phyloP scores from a whole-genome alignment of 164 flowering plant species.

The Aristolochia contorta region DNA sequence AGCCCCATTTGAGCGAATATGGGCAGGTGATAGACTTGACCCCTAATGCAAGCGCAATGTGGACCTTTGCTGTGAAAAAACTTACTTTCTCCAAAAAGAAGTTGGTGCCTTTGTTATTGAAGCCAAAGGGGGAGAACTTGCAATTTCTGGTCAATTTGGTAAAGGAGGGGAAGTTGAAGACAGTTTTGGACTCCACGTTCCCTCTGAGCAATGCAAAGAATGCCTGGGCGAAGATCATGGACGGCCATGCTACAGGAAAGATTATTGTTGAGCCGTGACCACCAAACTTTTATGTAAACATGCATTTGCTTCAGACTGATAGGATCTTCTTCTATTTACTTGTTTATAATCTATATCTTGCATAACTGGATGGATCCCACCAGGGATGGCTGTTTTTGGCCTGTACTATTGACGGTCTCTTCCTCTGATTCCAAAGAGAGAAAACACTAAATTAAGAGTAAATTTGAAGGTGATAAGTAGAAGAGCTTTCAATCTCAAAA shows the following conservation, averaged over 20 bases:
- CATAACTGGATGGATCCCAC: too few species aligned
- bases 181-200: slow-evolving; percentile 10
- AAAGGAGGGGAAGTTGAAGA: slow-evolving; percentile 15
- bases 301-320: background rate
- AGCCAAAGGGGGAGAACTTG: slow-evolving; percentile 19
- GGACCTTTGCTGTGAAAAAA: slow-evolving; percentile 31
- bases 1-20: slow-evolving; percentile 30
- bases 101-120: slow-evolving; percentile 28
- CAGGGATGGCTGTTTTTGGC: background rate
- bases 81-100: slow-evolving; percentile 44
- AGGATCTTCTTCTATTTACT: background rate
- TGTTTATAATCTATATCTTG: background rate
- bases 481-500: too few species aligned
- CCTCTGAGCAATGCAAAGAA: slow-evolving; percentile 13
- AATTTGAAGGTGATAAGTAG: too few species aligned
- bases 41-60: slow-evolving; percentile 24
- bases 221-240: slow-evolving; percentile 13
- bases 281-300: too few species aligned
- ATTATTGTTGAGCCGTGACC: slow-evolving; percentile 9
- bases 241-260: slow-evolving; percentile 17
- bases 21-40: slow-evolving; percentile 46
- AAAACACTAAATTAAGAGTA: too few species aligned
- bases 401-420: too few species aligned
- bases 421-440: too few species aligned
- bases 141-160: slow-evolving; percentile 8